Evolutionary conservation across 2,329 filamentous ascomycete genomes (phyloP).

Genomic region (Rutstroemia sydowiana): DNA sequence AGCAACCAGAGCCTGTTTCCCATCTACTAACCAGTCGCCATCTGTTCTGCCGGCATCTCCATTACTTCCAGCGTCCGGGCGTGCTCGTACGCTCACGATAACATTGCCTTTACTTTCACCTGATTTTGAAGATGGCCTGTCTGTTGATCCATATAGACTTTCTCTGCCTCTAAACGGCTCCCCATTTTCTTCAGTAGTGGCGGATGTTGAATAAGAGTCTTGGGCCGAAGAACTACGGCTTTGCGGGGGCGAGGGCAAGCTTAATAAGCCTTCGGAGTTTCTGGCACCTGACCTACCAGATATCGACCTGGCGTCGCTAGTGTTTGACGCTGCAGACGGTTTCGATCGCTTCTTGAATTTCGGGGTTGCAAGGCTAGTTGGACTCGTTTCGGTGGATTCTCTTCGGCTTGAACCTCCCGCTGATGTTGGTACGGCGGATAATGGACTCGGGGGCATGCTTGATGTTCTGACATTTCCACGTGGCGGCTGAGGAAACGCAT

Average conservation of each 20-base stretch:
- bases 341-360: slow-evolving; percentile 26
- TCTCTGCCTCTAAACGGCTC: slow-evolving; percentile 41
- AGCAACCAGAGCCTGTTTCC: slow-evolving; percentile 70
- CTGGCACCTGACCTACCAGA: slow-evolving; percentile 51
- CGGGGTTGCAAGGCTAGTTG: slow-evolving; percentile 9
- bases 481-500: slow-evolving; percentile 86
- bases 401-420: slow-evolving; percentile 19
- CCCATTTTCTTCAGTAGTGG: slow-evolving; percentile 74
- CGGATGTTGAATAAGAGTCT: slow-evolving; percentile 85
- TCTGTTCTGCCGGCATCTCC: slow-evolving; percentile 54
- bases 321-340: slow-evolving; percentile 28
- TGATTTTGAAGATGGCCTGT: slow-evolving; percentile 40
- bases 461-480: slow-evolving; percentile 51
- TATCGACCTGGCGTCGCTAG: slow-evolving; percentile 62
- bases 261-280: slow-evolving; percentile 68
- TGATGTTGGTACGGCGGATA: slow-evolving; percentile 39
- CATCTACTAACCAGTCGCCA: slow-evolving; percentile 88
- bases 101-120: slow-evolving; percentile 85
- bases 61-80: slow-evolving; percentile 67
- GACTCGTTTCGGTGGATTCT: slow-evolving; percentile 22
- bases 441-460: slow-evolving; percentile 56
- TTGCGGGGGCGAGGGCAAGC: slow-evolving; percentile 73
- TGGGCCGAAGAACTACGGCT: slow-evolving; percentile 89
- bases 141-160: slow-evolving; percentile 19
- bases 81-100: slow-evolving; percentile 86